Evolutionary conservation across 495 filamentous ascomycete species (phyloP), one percentile per base, ranked within the genome.

Genomic region (Aspergillus hancockii): DNA sequence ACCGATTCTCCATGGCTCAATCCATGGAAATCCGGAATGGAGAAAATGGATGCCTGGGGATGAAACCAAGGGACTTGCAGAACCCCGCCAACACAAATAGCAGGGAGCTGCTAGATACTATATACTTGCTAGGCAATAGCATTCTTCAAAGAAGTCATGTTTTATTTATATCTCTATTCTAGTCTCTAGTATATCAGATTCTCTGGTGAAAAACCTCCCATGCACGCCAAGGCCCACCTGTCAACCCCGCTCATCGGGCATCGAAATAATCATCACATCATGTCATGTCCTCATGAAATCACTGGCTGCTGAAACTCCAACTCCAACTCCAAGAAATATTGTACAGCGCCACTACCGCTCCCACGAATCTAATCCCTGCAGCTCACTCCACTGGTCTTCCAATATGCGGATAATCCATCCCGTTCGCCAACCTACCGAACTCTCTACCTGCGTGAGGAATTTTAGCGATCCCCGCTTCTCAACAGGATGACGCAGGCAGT

Each of bases 391-490:
- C 49, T 75, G 69, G 3, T 55, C 38, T 50, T 69, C 61, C 14
- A 76, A 49, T 23, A 68, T 69, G 13, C 55, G 56, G 22, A 67
- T 57, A 19, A 76, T 72, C 68, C 69, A 72, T 13, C 65, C 50
- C 5, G 72, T 76, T 1, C 71, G 74, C 74, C 72, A 77, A 0
- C 72, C 72, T 1, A 77, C 22, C 9, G 59, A 56, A 18, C 66
- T 65, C 30, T 75, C 74, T n/a, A 67, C 68, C 7, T 54, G 66
- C 2, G 41, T 41, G 0, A 76, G 60, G 49, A 76, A 76, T 1
- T 58, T 19, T 16, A 74, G 53, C 8, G 74, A 70, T 6, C 72
- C 74, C 30, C 63, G 63, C 52, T 74, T 69, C 45, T 76, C 69
- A 0, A 57, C 59, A 7, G 61, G 55, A 18, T 74, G 59, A 3